Base-by-base conservation (phyloP, 2,329 filamentous ascomycete species). In the Fusarium sp. region DNA sequence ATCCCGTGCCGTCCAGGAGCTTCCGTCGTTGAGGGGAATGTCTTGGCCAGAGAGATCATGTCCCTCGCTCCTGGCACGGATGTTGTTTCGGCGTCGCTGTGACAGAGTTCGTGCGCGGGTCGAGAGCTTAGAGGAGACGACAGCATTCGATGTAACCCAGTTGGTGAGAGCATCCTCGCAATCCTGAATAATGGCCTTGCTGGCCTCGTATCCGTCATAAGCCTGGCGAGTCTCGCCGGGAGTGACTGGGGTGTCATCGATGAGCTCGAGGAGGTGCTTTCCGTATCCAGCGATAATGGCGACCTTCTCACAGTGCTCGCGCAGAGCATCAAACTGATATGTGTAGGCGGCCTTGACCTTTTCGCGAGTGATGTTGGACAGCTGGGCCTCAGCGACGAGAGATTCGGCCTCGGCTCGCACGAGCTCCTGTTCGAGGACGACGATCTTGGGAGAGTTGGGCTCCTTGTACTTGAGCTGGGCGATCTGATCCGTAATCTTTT, bases 381-480 rank as follows among this genome's bases (percentile, higher is more conserved):
- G 87, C 83, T 99, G 96, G 7, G 96, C 96, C 82, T 99, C 96
- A 68, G 96, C 96, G 61, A 99, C 96, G 13, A 99, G 89, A n/a
- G 96, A 98, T 81, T 99, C 96, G 76, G 96, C 96, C 82, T 99
- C 96, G 73, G 96, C 96, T 75, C 96, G 94, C 74, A 99, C 96
- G 64, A 99, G 92, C 82, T 99, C 96, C 82, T 99, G 96, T 83
- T 99, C 96, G 60, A 99, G 90, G 40, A 99, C 94, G 62, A 97
- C 93, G 74, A 99, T 97, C 83, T 93, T 96, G 70, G 95, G 94
- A 34, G 94, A 97, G 84, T 97, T 97, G 73, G 96, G 96, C 82
- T 99, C 96, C 85, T 99, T 99, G 89, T 98, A 99, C 83, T 99
- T 99, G 76, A 99, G 88, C 81, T 98, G 95, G 55, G 96, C 95